Base-by-base conservation (phyloP, 2,329 filamentous ascomycete genomes). In the Cladobotryum mycophilum region DNA sequence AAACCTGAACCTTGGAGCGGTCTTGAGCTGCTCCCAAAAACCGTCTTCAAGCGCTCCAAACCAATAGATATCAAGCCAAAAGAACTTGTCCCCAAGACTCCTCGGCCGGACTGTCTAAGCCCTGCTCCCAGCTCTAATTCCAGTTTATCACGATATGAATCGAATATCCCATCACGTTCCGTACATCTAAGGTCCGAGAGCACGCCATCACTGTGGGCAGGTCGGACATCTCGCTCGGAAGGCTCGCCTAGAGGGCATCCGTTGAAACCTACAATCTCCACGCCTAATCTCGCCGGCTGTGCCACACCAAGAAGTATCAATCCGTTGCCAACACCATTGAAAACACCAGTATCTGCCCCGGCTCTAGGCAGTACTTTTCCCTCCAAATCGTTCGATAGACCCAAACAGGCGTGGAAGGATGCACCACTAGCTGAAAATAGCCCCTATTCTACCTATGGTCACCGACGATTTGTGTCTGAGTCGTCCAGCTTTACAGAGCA, bases 401-500 rank as follows among this genome's bases (percentile, higher is more conserved):
- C 14, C 22, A 42, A 17, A 30, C 51, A 48, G 18, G 36, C 35
- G n/a, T 42, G 47, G 14, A 5, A 49, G 33, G 49, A 47, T 15
- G 47, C 51, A n/a, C 33, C 37, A 15, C 41, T 11, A 15, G 42
- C 20, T 33, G 51, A 46, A 18, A 47, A 38, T 1, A 6, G 53
- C 57, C n/a, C 49, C 57, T 33, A 43, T 48, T 40, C 40, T 59
- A 63, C 3, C 20, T 47, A 48, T 20, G 61, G 70, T 4, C 80
- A 84, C 58, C 71, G 72, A 47, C 70, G 80, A 45, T 74, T 75
- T 17, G 74, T 74, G 45, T 84, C 81, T 1, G 81, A 84, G 49
- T 74, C 76, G 0, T 77, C 72, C 12, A 76, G 76, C 53, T 78
- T 82, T 42, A 80, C 81, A 74, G 80, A 85, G 52, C 71, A 81